phyloP scores from a whole-genome alignment of 257 asterid species.

The Leptodermis oblonga region DNA sequence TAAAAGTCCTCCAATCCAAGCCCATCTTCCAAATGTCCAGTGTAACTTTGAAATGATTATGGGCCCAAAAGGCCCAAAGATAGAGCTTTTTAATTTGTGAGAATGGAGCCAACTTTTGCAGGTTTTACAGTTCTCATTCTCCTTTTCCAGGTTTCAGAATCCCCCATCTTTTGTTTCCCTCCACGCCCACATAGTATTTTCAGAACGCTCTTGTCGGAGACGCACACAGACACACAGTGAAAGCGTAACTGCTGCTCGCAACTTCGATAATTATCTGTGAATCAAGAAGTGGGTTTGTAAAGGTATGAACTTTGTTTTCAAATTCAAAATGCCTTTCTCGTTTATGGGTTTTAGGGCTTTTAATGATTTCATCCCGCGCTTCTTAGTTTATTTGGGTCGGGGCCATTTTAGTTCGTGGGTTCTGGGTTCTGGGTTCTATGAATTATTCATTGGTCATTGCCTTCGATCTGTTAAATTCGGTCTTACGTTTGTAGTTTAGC shows the following conservation, averaged over 20 bases:
- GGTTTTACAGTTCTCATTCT: background rate
- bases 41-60: background rate
- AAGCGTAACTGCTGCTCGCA: background rate
- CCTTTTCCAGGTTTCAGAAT: constrained; percentile 7
- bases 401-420: background rate
- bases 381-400: background rate
- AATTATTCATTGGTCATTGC: background rate
- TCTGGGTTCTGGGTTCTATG: background rate
- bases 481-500: background rate
- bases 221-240: constrained; percentile 12
- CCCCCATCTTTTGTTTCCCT: constrained; percentile 13
- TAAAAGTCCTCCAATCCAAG: no score
- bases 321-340: background rate
- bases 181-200: constrained; percentile 1
- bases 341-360: constrained; percentile 20
- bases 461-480: constrained; percentile 16
- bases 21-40: background rate
- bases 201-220: background rate
- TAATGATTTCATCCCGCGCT: background rate
- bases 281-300: background rate
- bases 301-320: constrained; percentile 1
- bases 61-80: background rate
- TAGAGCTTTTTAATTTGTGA: background rate
- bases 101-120: background rate
- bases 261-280: background rate